phyloP scores from a whole-genome alignment of 345 rosid species.

The Boechera retrofracta region DNA sequence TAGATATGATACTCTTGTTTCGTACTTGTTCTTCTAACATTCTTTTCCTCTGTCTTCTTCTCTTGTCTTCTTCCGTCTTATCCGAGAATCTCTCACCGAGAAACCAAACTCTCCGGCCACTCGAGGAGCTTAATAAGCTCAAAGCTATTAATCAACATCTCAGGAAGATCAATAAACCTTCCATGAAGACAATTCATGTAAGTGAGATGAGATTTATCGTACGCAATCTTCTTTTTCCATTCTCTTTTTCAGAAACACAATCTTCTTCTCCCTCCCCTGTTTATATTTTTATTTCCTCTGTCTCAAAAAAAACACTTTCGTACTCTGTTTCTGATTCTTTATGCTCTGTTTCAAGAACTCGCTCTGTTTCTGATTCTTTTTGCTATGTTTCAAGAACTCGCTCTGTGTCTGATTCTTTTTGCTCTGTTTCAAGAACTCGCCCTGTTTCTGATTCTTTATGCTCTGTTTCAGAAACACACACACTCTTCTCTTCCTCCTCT shows the following conservation, averaged over 20 bases:
- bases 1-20: constrained; percentile 47
- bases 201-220: constrained; percentile 1
- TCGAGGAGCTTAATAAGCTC: constrained; percentile 64
- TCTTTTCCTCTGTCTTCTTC: constrained; percentile 38
- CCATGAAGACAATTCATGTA: constrained; percentile 86
- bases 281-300: not conserved
- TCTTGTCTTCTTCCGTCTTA: constrained; percentile 51
- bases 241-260: not conserved
- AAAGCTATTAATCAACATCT: constrained; percentile 64
- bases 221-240: not conserved
- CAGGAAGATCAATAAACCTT: constrained; percentile 83
- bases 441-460: not conserved
- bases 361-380: constrained; percentile 4
- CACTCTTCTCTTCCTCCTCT: not conserved
- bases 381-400: not conserved
- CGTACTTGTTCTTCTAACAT: constrained; percentile 55
- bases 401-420: not conserved
- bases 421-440: not conserved
- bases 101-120: constrained; percentile 71
- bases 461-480: constrained; percentile 3
- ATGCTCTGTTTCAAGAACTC: constrained; percentile 23
- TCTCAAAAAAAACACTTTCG: not conserved
- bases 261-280: not conserved
- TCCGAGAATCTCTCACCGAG: constrained; percentile 46
- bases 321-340: constrained; percentile 8